Evolutionary conservation across 768 basidiomycete genomes (phyloP).

Genomic region (Cyclocybe cylindracea): DNA sequence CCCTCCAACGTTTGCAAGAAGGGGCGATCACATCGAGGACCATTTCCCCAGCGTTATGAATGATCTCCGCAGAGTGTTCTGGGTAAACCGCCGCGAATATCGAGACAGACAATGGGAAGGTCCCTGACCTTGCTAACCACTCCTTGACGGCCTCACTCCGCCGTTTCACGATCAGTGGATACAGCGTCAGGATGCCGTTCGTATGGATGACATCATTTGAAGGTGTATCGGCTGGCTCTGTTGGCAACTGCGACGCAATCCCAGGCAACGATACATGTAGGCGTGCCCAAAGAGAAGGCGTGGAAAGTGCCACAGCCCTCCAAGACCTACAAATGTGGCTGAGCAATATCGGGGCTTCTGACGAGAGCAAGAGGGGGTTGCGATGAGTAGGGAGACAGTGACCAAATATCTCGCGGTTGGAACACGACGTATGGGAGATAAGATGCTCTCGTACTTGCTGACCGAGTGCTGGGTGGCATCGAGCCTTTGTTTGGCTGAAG

Average conservation of each 20-base stretch:
- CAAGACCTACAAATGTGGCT: slow-evolving; percentile 17
- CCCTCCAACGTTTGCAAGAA: slow-evolving; percentile 1
- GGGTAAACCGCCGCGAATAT: background rate
- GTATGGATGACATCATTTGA: no score
- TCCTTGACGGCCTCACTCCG: slow-evolving; percentile 1
- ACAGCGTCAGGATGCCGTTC: no score
- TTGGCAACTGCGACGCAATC: background rate
- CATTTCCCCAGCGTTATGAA: background rate
- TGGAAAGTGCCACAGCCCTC: slow-evolving; percentile 17
- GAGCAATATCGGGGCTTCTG: slow-evolving; percentile 19
- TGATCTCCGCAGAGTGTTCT: background rate
- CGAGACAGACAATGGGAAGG: slow-evolving; percentile 10
- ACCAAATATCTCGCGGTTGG: slow-evolving; percentile 14
- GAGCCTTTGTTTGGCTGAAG: background rate
- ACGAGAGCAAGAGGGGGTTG: slow-evolving; percentile 13
- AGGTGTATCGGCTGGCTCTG: background rate
- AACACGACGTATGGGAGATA: slow-evolving; percentile 13
- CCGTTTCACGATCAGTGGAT: background rate
- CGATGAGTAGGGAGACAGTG: slow-evolving; percentile 12
- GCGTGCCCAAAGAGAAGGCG: slow-evolving; percentile 21
- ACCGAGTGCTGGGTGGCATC: background rate
- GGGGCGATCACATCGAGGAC: background rate
- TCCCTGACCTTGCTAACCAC: slow-evolving; percentile 12
- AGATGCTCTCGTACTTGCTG: slow-evolving; percentile 3
- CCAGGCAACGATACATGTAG: slow-evolving; percentile 10